Conservation (phyloP, 2,329 filamentous ascomycete genomes). For the Magnaporthiopsis rhizophila region DNA sequence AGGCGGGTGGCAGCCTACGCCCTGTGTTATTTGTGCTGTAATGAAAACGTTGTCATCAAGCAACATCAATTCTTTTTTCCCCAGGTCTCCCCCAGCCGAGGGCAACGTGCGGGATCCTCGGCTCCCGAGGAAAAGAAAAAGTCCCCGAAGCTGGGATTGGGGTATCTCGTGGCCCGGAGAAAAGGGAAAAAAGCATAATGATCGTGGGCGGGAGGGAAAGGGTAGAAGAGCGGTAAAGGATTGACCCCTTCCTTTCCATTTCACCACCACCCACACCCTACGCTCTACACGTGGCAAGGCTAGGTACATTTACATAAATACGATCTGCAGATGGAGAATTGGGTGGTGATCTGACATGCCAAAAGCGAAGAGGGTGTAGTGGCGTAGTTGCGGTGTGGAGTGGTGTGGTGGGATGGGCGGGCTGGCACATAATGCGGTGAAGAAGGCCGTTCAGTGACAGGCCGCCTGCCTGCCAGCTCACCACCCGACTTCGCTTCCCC, state of each 20-base stretch:
- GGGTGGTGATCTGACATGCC: neutral
- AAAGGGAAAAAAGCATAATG: neutral
- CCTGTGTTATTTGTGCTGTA: too few relatives aligned
- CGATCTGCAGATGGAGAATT: neutral
- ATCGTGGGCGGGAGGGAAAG: neutral
- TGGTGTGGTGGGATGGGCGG: neutral
- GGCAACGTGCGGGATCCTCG: too few relatives aligned
- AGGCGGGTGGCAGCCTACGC: neutral
- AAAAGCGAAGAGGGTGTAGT: neutral
- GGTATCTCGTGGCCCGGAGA: neutral
- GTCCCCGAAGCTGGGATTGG: neutral
- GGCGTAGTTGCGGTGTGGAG: too few relatives aligned
- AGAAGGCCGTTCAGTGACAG: neutral
- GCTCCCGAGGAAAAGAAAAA: neutral
- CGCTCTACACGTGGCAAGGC: neutral
- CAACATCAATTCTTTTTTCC: too few relatives aligned
- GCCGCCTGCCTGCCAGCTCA: too few relatives aligned
- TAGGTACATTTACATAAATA: neutral
- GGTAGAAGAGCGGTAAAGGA: neutral
- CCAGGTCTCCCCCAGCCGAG: too few relatives aligned
- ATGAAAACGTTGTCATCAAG: too few relatives aligned
- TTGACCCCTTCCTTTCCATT: neutral
- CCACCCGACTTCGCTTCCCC: too few relatives aligned
- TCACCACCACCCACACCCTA: neutral
- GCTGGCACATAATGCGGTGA: neutral